Evolutionary conservation across 2,329 filamentous ascomycete species (phyloP).

Genomic region (Exophiala calicioides): DNA sequence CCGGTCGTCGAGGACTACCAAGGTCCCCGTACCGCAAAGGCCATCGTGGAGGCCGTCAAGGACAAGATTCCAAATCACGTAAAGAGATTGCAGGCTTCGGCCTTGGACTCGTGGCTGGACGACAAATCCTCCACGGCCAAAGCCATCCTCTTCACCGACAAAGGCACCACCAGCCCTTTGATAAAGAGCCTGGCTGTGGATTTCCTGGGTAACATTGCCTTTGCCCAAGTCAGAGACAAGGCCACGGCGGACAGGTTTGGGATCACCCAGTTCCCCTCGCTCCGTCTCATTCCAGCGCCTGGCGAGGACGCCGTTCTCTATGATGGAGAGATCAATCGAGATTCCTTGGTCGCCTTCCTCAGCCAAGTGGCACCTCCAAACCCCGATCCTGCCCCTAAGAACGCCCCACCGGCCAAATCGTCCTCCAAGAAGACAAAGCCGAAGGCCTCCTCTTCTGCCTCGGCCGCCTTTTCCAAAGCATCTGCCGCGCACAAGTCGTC

Average conservation of each 20-base stretch:
- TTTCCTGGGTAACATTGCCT: conserved; percentile 74
- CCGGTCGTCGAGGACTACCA: conserved; percentile 90
- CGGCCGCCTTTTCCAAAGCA: conserved; percentile 52
- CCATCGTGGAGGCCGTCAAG: conserved; percentile 80
- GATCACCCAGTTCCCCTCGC: conserved; percentile 73
- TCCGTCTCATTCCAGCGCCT: conserved; percentile 75
- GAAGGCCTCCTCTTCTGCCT: conserved; percentile 47
- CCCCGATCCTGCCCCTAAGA: conserved; percentile 64
- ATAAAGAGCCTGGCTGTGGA: conserved; percentile 86
- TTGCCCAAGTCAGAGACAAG: conserved; percentile 83
- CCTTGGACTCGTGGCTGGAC: conserved; percentile 71
- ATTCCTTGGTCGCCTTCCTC: conserved; percentile 77
- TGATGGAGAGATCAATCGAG: conserved; percentile 82
- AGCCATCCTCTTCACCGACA: conserved; percentile 89
- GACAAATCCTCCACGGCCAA: conserved; percentile 71
- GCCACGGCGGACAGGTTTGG: conserved; percentile 73
- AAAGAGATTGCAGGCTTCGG: conserved; percentile 75
- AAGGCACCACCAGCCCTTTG: conserved; percentile 81
- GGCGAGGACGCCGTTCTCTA: conserved; percentile 70
- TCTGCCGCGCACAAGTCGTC: conserved; percentile 55
- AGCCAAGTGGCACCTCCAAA: conserved; percentile 78
- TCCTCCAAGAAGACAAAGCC: conserved; percentile 36
- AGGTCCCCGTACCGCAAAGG: conserved; percentile 78
- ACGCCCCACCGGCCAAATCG: conserved; percentile 35
- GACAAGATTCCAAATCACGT: conserved; percentile 92